Evolutionary conservation across 257 asterid genomes (phyloP), one percentile per base, ranked within the genome.

Genomic region (Capsicum baccatum): DNA sequence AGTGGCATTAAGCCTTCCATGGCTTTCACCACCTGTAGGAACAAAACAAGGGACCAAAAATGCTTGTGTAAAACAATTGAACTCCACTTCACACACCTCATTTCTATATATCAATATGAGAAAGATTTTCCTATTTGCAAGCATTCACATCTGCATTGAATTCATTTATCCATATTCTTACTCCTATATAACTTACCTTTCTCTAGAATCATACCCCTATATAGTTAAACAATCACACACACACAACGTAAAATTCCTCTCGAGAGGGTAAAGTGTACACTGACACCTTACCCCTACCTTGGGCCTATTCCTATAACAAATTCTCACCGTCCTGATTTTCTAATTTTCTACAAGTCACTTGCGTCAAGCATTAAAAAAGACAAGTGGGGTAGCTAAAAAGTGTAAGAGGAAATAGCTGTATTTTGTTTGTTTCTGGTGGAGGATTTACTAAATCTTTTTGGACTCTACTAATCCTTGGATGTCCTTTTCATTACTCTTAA

Each of bases 11-110:
- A 86, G 85, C 93, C 91, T 85, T 87, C 91, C 74, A 96, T 90
- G 86, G 97, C 96, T 90, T 94, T 93, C 92, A 94, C 91, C 79
- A 96, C 96, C 99, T 96, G 97, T 87, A 89, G 80, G 84, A 85
- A 88, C 79, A 87, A 80, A 86, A 44, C 88, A 88, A 83, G 76
- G 88, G 82, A 87, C 91, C 89, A 89, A 86, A 86, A 92, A 89
- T 83, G 76, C 87, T 88, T 87, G 89, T 90, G 93, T 93, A 89
- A 94, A 89, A 91, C 83, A 67, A 76, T 83, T 81, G 15, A 54
- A n/a, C 90, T 87, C 88, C 88, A 69, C 83, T 89, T 82, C 84
- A 88, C 89, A 83, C 62, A 48, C 58, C 74, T 35, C 79, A 68
- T 15, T 9, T 83, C 56, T 44, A 44, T 39, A 39, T 39, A 55